Evolutionary conservation across 2,329 filamentous ascomycete genomes (phyloP), one percentile per base, ranked within the genome.

Genomic region (Chaetomiaceae sp.): DNA sequence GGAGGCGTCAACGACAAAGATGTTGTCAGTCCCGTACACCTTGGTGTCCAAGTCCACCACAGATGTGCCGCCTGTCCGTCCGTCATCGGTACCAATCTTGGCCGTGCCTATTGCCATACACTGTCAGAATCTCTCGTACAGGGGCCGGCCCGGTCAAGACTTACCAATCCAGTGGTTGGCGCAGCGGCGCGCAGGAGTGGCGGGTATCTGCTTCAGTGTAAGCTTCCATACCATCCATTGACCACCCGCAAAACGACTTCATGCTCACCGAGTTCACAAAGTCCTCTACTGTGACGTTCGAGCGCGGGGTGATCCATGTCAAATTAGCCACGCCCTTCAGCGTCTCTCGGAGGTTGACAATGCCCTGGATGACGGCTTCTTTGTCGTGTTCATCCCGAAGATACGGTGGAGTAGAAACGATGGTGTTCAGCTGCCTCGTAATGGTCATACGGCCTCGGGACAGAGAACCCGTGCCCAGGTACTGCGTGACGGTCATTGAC

Each of bases 401-500:
- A 65, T 83, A 86, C 0, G 85, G 84, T 0, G 77, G 66, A 5
- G 75, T 77, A 13, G 79, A 80, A 13, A 87, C 81, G 1, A 77
- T 69, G 58, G 85, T 84, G 62, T 71, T 75, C 16, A 87, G 71
- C 18, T 72, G 75, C 48, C 74, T 71, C 30, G 75, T 81, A 62
- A 86, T 84, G 7, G 78, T 81, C 57, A 84, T 76, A 30, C 77
- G 72, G 37, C 83, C 84, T 33, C 81, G 74, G 10, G 82, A 83
- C 10, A 75, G 76, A 13, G 77, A 71, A 25, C 84, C 83, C 42
- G 82, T 80, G 20, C 81, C 82, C 14, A 87, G 80, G 67, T 87
- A 86, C 58, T 80, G 76, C 48, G 73, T 77, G 56, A 82, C 71
- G 10, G 73, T 75, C 65, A 80, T 76, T 10, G 75, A 70, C 27